Conservation (phyloP, 257 asterid genomes). For the Solanum sejunctum region DNA sequence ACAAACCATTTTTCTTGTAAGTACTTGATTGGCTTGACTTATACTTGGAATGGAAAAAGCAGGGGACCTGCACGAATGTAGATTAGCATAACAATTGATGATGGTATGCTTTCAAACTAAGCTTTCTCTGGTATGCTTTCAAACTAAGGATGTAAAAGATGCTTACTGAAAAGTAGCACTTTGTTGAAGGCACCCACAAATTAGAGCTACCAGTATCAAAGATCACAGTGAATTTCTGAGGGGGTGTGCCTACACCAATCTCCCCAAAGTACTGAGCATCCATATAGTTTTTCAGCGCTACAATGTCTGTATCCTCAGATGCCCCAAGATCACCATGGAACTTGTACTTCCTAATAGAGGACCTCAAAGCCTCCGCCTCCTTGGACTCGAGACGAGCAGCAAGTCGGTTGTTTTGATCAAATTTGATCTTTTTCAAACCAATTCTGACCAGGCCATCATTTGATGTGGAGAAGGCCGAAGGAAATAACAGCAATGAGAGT, state of each 20-base stretch:
- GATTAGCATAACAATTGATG: not conserved
- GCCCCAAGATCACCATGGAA: slow-evolving; percentile 40
- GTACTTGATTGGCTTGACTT: slow-evolving; percentile 61
- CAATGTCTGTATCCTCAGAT: slow-evolving; percentile 58
- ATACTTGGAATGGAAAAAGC: slow-evolving; percentile 80
- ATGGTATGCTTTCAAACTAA: not conserved
- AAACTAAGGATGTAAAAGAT: not conserved
- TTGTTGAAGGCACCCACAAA: slow-evolving; percentile 91
- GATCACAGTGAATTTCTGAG: slow-evolving; percentile 85
- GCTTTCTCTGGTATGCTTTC: not conserved
- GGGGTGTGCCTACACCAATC: slow-evolving; percentile 81
- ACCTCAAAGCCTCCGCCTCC: slow-evolving; percentile 32
- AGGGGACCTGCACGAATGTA: slow-evolving; percentile 52
- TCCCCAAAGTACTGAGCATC: slow-evolving; percentile 97
- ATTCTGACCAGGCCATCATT: slow-evolving; percentile 49
- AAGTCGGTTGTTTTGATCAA: slow-evolving; percentile 37
- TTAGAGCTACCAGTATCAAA: slow-evolving; percentile 97
- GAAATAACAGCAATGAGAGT: slow-evolving; percentile 27
- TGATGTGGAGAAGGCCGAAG: slow-evolving; percentile 32
- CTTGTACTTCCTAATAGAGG: slow-evolving; percentile 48
- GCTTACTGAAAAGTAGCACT: slow-evolving; percentile 89
- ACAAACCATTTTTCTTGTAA: slow-evolving; percentile 73
- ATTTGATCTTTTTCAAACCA: slow-evolving; percentile 48
- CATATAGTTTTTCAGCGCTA: slow-evolving; percentile 78
- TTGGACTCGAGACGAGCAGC: slow-evolving; percentile 47